Conservation (phyloP, 345 rosid genomes). For the Pelargonium nanum region DNA sequence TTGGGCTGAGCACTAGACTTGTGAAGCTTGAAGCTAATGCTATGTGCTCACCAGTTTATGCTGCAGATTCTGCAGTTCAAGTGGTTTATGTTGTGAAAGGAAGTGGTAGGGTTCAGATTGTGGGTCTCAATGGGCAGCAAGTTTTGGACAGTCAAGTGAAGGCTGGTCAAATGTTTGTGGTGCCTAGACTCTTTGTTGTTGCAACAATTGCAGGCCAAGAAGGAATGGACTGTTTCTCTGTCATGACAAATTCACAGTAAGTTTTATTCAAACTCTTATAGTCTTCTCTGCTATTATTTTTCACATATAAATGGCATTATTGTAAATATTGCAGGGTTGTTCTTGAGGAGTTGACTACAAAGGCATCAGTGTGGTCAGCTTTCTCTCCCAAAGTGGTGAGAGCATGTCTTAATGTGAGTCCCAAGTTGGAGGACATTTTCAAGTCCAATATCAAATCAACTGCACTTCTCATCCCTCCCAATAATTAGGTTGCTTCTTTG, state of each 20-base stretch:
- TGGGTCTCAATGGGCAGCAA: slow-evolving; percentile 16
- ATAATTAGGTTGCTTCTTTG: slow-evolving; percentile 5
- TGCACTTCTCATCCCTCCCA: slow-evolving; percentile 13
- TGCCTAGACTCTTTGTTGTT: slow-evolving; percentile 18
- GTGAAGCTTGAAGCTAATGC: slow-evolving; percentile 16
- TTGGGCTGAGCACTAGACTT: slow-evolving; percentile 12
- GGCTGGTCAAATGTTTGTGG: slow-evolving; percentile 21
- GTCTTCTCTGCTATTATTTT: too few relatives aligned
- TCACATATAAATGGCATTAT: neutral
- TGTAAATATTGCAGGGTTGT: slow-evolving; percentile 6
- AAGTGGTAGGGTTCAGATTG: slow-evolving; percentile 19
- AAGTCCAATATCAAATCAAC: slow-evolving; percentile 2
- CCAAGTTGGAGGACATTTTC: slow-evolving; percentile 8
- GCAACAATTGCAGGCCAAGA: slow-evolving; percentile 8
- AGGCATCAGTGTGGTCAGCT: slow-evolving; percentile 15
- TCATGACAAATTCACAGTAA: slow-evolving; percentile 11
- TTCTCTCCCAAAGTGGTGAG: slow-evolving; percentile 14
- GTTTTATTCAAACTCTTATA: too few relatives aligned
- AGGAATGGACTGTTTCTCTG: slow-evolving; percentile 19
- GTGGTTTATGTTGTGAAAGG: slow-evolving; percentile 15
- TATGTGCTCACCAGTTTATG: slow-evolving; percentile 11
- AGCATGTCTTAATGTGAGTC: slow-evolving; percentile 9
- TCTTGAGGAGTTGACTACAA: slow-evolving; percentile 9
- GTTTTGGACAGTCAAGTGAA: slow-evolving; percentile 13
- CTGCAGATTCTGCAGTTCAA: slow-evolving; percentile 1